Conservation (phyloP, 257 asterid species). For the Phtheirospermum japonicum region DNA sequence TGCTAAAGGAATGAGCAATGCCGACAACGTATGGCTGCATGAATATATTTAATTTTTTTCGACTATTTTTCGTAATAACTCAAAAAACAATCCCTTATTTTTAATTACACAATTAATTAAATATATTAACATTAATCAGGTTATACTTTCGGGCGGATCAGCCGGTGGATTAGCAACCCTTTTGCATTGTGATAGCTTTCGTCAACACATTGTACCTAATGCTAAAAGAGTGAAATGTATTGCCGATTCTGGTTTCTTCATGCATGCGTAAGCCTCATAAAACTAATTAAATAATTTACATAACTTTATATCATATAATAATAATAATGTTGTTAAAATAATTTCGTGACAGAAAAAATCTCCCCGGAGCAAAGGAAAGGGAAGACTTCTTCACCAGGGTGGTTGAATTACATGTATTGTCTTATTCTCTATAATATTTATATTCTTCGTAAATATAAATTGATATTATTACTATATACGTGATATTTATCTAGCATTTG, state of each 20-base stretch:
- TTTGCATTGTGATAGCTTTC: conserved; percentile 36
- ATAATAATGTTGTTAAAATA: neutral
- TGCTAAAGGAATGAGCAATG: conserved; percentile 34
- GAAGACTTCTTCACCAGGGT: neutral
- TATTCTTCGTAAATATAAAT: no score
- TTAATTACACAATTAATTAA: neutral
- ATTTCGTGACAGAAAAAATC: conserved; percentile 15
- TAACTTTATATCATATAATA: neutral
- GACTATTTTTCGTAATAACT: no score
- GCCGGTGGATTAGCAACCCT: conserved; percentile 40
- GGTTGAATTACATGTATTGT: conserved; percentile 21
- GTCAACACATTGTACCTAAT: conserved; percentile 16
- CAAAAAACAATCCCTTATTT: no score
- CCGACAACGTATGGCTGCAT: conserved; percentile 22
- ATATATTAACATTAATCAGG: conserved; percentile 23
- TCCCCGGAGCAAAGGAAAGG: conserved; percentile 1
- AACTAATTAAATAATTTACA: neutral
- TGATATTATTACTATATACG: no score
- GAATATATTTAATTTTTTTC: neutral
- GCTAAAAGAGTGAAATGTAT: conserved; percentile 32
- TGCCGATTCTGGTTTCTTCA: conserved; percentile 17
- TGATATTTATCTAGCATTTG: neutral
- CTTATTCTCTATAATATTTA: neutral
- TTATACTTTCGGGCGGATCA: conserved; percentile 33
- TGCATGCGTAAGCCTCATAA: neutral